phyloP scores from a whole-genome alignment of 225 moss, liverwort and hornwort genomes.

The Asterella californica region DNA sequence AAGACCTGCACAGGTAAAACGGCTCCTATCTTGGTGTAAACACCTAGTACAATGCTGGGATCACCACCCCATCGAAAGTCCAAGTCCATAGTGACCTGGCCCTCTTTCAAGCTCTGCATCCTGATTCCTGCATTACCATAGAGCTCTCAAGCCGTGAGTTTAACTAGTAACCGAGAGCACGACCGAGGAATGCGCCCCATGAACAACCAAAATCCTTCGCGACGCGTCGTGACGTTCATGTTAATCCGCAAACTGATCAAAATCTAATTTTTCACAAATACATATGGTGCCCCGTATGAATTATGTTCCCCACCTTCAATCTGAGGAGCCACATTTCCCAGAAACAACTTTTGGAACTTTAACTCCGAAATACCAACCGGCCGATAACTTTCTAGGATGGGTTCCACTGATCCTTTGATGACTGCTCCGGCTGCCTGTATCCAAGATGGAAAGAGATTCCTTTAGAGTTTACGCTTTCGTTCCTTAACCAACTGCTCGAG shows the following conservation, averaged over 20 bases:
- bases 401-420: conserved; percentile 75
- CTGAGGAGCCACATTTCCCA: conserved; percentile 80
- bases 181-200: not conserved
- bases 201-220: not conserved
- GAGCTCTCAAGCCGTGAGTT: not conserved
- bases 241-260: not conserved
- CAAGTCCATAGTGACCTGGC: conserved; percentile 91
- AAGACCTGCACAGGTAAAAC: conserved; percentile 80
- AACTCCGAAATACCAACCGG: conserved; percentile 66
- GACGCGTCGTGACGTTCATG: no score
- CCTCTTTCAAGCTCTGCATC: conserved; percentile 43
- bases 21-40: conserved; percentile 62
- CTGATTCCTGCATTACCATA: conserved; percentile 50
- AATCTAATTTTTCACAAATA: not conserved
- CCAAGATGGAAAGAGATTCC: not conserved
- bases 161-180: not conserved
- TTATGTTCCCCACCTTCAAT: conserved; percentile 62
- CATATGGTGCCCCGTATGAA: not conserved
- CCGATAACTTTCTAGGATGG: conserved; percentile 68
- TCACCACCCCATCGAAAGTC: conserved; percentile 90
- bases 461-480: no score
- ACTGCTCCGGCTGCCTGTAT: conserved; percentile 72
- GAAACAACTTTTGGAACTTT: conserved; percentile 66
- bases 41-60: conserved; percentile 68
- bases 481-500: not conserved